Base-by-base conservation (phyloP, 1,284 basidiomycete species). In the Neotropicomus parvogracilis region DNA sequence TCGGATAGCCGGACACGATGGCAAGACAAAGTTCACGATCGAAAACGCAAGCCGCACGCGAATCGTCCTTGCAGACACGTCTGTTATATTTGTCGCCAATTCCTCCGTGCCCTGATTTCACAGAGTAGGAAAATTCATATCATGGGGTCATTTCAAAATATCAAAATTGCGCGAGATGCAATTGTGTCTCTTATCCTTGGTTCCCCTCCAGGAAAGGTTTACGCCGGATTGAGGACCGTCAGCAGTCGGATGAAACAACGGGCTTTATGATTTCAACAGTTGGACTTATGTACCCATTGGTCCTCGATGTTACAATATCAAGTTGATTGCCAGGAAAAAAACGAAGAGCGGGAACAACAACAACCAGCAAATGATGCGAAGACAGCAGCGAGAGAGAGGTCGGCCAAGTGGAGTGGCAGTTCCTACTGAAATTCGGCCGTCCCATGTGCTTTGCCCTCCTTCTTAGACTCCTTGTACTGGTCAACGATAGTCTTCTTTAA, bases 21-120 rank as follows among this genome's bases (percentile, higher is more conserved):
- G 95, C 40, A 95, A 97, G 71, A 98, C 95, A 3, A 93, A 97
- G 65, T 98, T 97, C 69, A 95, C 95, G 0, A 98, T 99, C 49
- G 95, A 99, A 73, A 99, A 99, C 62, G 83, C 94, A 2, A 95
- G 88, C 60, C 80, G 95, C 50, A 99, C 95, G 19, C 86, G 95
- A 31, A 94, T 99, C 49, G 92, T 99, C 28, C 81, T 99, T 34
- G 95, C 95, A 19, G 95, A 99, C 67, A 95, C 93, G 88, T 94
- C 63, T 53, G 90, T 63, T 14, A 6, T 34, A 36, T 46, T 37
- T 19, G 6, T 17, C 17, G 4, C 19, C n/a, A n/a, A 6, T 29
- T 7, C 42, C 13, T 21, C 21, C 32, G 21, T 11, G 50, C 36
- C 42, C 39, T 53, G 34, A 53, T 53, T 14, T 24, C 32, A 8